Percentiles rank a stretch among this genome's conserved stretches.
phyloP scores from a whole-genome alignment of 2,329 filamentous ascomycete genomes.

The Trichoderma koningiopsis region DNA sequence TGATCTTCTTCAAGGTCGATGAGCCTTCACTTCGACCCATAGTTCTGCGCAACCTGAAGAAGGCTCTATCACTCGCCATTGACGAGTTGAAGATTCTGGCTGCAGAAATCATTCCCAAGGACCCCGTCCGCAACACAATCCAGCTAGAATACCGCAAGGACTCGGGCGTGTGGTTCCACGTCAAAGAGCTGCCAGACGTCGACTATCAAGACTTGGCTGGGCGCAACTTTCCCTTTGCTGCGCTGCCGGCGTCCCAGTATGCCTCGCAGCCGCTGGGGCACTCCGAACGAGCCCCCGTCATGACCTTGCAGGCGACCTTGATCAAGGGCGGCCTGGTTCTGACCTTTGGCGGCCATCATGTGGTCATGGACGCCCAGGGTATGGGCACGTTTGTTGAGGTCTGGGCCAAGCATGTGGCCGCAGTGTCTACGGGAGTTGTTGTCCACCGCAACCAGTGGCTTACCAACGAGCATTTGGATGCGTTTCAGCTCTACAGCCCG shows the following conservation, averaged over 20 bases:
- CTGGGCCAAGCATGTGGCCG: conserved; percentile 25
- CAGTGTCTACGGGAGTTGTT: conserved; percentile 12
- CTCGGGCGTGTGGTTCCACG: conserved; percentile 26
- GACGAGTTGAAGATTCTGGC: conserved; percentile 25
- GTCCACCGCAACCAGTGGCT: conserved; percentile 16
- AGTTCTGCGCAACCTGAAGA: conserved; percentile 21
- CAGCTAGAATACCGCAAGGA: conserved; percentile 23
- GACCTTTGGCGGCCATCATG: conserved; percentile 26
- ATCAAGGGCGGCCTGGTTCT: conserved; percentile 25
- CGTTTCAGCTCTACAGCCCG: conserved; percentile 14
- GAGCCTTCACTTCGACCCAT: conserved; percentile 24
- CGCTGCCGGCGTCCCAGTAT: conserved; percentile 19
- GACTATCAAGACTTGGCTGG: conserved; percentile 16
- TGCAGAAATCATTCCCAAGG: conserved; percentile 16
- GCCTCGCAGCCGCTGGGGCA: conserved; percentile 22
- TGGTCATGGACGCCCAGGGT: conserved; percentile 26
- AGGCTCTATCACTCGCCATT: conserved; percentile 19
- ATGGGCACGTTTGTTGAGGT: conserved; percentile 24
- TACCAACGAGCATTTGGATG: conserved; percentile 14
- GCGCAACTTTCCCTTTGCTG: conserved; percentile 23
- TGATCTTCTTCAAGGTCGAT: conserved; percentile 24
- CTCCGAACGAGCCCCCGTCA: conserved; percentile 20
- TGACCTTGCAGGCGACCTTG: conserved; percentile 25
- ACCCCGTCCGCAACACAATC: conserved; percentile 9
- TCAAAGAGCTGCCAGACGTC: conserved; percentile 23